Evolutionary conservation across 495 filamentous ascomycete genomes (phyloP), one percentile per base, ranked within the genome.

Genomic region (Penicillium longicatenatum): DNA sequence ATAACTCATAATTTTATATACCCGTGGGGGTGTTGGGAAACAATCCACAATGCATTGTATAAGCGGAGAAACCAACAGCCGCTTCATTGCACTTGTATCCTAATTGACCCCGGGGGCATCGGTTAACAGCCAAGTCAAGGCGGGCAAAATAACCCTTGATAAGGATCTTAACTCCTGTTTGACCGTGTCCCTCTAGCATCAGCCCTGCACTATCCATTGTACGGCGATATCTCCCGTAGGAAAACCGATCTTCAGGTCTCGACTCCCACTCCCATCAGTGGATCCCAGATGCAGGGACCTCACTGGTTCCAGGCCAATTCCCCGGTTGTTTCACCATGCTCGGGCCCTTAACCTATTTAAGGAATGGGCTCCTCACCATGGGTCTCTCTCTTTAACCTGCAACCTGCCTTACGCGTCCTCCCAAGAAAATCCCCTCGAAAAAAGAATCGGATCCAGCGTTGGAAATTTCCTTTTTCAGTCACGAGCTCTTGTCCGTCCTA

Each of bases 331-430:
- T 75, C 72, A 75, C 66, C 65, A 73, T 70, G 46, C 20, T 67
- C 68, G 70, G 70, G 70, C 66, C 69, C 71, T 73, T 73, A 63
- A 62, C 72, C 62, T 26, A 43, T 58, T 70, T 35, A 37, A 66
- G 69, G 16, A 16, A 52, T 63, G 54, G 57, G 30, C 54, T 63
- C 10, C 22, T 33, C 17, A 11, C 52, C 49, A 45, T 60, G 52
- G 53, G 55, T 52, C 60, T 50, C 57, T 49, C 55, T 55, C 61
- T 60, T 62, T 58, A 62, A 64, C 55, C 50, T 65, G 67, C 60
- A 66, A 64, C 63, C 53, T 57, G 59, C 59, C 70, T 75, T 69
- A 75, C 72, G 72, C 66, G 72, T 69, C 70, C 68, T 52, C 66
- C 16, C 37, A 17, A 39, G 37, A 39, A 39, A 16, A 16, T 39